phyloP scores from a whole-genome alignment of 2,329 filamentous ascomycete genomes.

The Diaporthe nobilis region DNA sequence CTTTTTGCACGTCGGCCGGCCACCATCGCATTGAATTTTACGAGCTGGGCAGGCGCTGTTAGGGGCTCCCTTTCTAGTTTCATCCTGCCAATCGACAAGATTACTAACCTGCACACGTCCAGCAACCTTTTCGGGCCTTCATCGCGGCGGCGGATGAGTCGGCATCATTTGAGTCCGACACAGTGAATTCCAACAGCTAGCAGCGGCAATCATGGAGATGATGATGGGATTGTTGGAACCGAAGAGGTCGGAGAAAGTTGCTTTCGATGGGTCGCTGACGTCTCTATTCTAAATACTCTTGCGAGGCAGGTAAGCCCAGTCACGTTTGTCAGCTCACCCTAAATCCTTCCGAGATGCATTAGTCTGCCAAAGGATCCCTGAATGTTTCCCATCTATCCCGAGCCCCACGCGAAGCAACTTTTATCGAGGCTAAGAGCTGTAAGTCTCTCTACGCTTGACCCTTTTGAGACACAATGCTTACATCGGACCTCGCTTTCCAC shows the following conservation, averaged over 20 bases:
- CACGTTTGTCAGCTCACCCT: conserved; percentile 11
- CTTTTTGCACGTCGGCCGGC: background rate
- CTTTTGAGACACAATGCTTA: background rate
- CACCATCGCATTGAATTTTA: conserved; percentile 14
- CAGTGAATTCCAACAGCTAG: too few relatives aligned
- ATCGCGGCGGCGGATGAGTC: background rate
- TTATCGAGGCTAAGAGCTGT: conserved; percentile 14
- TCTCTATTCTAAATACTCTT: background rate
- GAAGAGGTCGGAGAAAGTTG: conserved; percentile 23
- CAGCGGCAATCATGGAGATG: background rate
- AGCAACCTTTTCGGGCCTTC: conserved; percentile 18
- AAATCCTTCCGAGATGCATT: conserved; percentile 8
- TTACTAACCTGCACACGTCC: conserved; percentile 16
- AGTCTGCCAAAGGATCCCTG: background rate
- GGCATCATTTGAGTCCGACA: background rate
- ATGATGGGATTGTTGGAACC: too few relatives aligned
- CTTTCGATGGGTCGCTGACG: conserved; percentile 10
- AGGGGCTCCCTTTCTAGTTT: background rate
- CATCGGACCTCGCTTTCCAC: background rate
- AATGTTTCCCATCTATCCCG: background rate
- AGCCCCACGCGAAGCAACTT: conserved; percentile 22
- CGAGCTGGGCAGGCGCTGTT: background rate
- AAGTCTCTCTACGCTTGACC: background rate
- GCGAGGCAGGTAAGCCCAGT: background rate
- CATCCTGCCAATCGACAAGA: background rate